These are phyloP conservation scores for Castanospermum australe DNA, from an alignment of 306 rosid genomes.

Conservation along the genomic window DNA sequence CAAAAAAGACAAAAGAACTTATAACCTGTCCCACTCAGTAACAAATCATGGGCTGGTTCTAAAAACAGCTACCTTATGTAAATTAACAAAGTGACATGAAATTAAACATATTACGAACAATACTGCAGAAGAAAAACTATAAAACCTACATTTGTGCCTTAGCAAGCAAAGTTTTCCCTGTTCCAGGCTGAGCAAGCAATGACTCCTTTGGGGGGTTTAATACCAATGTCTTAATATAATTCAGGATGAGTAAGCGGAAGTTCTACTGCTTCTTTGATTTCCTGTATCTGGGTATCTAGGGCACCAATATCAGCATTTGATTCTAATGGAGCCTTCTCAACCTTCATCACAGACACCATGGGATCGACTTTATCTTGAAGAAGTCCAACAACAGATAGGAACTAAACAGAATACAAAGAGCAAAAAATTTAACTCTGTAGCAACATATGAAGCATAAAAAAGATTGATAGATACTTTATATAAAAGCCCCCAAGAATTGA, in stretches of 20 bases:
- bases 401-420: slow-evolving; percentile 23
- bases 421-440: not conserved
- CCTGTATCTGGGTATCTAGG: slow-evolving; percentile 73
- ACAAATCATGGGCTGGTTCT: not conserved
- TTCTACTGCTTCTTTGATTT: slow-evolving; percentile 79
- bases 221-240: slow-evolving; percentile 72
- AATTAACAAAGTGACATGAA: not conserved
- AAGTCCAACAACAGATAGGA: slow-evolving; percentile 76
- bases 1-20: not conserved
- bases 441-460: not conserved
- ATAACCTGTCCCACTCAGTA: not conserved
- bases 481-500: not conserved
- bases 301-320: slow-evolving; percentile 82
- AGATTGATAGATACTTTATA: not conserved
- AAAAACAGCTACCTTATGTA: not conserved
- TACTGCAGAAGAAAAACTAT: not conserved
- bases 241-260: slow-evolving; percentile 82
- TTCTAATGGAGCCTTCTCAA: slow-evolving; percentile 75
- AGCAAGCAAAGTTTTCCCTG: slow-evolving; percentile 78
- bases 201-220: slow-evolving; percentile 76
- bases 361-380: slow-evolving; percentile 86
- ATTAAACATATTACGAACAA: not conserved
- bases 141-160: slow-evolving; percentile 37
- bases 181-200: slow-evolving; percentile 75
- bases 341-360: slow-evolving; percentile 50